Evolutionary conservation across 2,329 filamentous ascomycete species (phyloP).

Genomic region (Phyllachora maydis): DNA sequence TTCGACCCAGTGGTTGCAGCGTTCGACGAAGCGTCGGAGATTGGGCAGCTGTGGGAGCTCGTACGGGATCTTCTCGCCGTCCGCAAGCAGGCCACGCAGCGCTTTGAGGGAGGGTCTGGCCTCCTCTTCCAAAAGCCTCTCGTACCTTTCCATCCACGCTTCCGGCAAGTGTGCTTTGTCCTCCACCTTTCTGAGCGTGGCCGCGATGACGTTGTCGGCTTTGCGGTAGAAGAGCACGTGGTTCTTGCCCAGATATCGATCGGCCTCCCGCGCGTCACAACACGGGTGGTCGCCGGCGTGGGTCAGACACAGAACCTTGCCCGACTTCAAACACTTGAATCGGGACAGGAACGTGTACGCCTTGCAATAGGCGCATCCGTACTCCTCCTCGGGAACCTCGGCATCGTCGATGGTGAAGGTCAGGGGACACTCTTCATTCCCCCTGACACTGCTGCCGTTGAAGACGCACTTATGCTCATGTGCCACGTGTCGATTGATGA

Average conservation of each 20-base stretch:
- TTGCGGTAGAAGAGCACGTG: constrained; percentile 66
- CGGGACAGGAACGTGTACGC: constrained; percentile 78
- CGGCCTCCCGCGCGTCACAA: constrained; percentile 45
- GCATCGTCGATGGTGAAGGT: constrained; percentile 45
- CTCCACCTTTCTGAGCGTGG: constrained; percentile 51
- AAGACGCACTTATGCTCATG: constrained; percentile 32
- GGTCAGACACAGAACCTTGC: constrained; percentile 62
- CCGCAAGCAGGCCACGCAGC: constrained; percentile 63
- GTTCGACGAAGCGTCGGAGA: constrained; percentile 77
- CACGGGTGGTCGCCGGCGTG: constrained; percentile 70
- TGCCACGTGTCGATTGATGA: constrained; percentile 44
- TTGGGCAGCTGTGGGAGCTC: constrained; percentile 65
- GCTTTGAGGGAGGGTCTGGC: constrained; percentile 69
- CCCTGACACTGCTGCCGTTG: constrained; percentile 20
- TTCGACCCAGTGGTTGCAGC: constrained; percentile 95
- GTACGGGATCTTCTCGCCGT: constrained; percentile 93
- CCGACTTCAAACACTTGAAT: constrained; percentile 65
- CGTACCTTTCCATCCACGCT: constrained; percentile 76
- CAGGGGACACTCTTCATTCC: constrained; percentile 33
- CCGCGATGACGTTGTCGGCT: constrained; percentile 46
- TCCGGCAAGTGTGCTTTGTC: constrained; percentile 79
- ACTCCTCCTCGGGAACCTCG: constrained; percentile 75
- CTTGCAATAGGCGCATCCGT: constrained; percentile 84
- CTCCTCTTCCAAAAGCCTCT: constrained; percentile 66
- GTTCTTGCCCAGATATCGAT: constrained; percentile 46